Evolutionary conservation across 2,329 filamentous ascomycete species (phyloP), one percentile per base, ranked within the genome.

Genomic region (Penicillium verrucosum): DNA sequence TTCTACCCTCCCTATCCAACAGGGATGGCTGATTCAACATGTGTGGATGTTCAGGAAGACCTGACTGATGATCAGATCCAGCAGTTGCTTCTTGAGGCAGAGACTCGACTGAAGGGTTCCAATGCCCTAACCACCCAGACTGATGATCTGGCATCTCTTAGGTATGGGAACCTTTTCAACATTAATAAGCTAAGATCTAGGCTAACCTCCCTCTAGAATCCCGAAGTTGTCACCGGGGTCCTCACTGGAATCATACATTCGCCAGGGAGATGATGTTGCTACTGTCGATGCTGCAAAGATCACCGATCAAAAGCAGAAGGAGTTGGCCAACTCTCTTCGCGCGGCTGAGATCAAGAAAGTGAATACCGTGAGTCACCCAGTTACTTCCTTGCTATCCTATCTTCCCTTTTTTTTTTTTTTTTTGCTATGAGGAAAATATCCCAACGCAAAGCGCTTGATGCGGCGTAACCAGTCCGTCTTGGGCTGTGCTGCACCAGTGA

Each of bases 401-500:
- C 36, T 5, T 7, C 11, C 34, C 12, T 40, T 59, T 36, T 59
- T 18, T 38, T 12, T 32, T 12, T 32, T 47, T 47, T 57, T 53
- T 32, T 68, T 75, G 77, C 77, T 73, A 85, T 90, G 89, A 93
- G 85, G 89, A 92, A 89, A 88, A 81, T 80, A 82, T 80, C 84
- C 86, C 84, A 87, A 83, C 75, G 76, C 75, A 73, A 60, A 71
- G 73, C 73, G 65, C 83, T 89, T 88, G 89, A 92, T 82, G 88
- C 85, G 83, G 86, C 85, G 80, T 79, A 72, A 72, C 76, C 81
- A 82, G 82, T 82, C 84, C 89, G 89, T 93, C 81, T 89, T 94
- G 89, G 89, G 83, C 79, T 83, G 83, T 80, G 80, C 83, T 80
- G 85, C 87, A 83, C 83, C 85, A 80, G 82, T 88, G 85, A 88